These are phyloP conservation scores for Glebionis coronaria DNA, from an alignment of 129 eudicot species.

Conservation along the genomic window DNA sequence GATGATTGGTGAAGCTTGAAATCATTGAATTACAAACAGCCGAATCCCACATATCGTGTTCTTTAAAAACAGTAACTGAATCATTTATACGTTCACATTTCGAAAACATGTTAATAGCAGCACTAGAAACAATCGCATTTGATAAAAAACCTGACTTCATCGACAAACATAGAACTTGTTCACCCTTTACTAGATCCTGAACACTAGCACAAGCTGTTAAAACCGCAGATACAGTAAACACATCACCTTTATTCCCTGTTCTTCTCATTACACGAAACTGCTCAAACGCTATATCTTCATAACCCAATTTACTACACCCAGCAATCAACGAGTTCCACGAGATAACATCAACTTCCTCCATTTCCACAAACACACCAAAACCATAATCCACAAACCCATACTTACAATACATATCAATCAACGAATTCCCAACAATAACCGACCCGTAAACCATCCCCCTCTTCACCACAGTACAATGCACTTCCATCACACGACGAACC, in stretches of 20 bases:
- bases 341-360: constrained; percentile 62
- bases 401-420: constrained; percentile 77
- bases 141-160: constrained; percentile 54
- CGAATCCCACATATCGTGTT: constrained; percentile 49
- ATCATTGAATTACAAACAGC: constrained; percentile 73
- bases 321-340: constrained; percentile 80
- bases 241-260: constrained; percentile 41
- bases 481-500: constrained; percentile 41
- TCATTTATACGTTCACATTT: constrained; percentile 60
- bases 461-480: constrained; percentile 50
- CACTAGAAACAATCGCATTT: constrained; percentile 69
- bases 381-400: constrained; percentile 64
- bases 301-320: constrained; percentile 52
- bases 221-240: constrained; percentile 48
- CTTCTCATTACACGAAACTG: constrained; percentile 48
- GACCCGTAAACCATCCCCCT: constrained; percentile 35
- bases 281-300: constrained; percentile 36
- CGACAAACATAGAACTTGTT: constrained; percentile 45
- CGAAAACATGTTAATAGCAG: constrained; percentile 76
- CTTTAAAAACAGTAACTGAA: constrained; percentile 48
- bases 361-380: constrained; percentile 52
- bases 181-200: constrained; percentile 55
- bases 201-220: constrained; percentile 49
- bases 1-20: constrained; percentile 49
- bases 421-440: constrained; percentile 63